Percentiles rank a stretch among this genome's conserved stretches.
Conservation (phyloP, 2,329 filamentous ascomycete genomes). For the Fusarium sp. region DNA sequence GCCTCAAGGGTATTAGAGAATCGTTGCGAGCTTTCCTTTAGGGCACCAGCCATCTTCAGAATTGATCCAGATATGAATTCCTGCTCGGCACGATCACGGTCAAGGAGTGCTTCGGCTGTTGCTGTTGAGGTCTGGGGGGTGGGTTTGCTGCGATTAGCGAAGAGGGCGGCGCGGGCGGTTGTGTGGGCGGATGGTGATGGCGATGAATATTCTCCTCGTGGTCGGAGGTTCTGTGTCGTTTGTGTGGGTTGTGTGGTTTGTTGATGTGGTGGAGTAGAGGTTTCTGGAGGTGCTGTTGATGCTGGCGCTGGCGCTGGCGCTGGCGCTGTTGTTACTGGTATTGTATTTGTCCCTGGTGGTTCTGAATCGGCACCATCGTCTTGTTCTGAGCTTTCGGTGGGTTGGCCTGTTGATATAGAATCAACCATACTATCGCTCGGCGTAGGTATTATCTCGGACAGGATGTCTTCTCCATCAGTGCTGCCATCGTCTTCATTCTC, state of each 20-base stretch:
- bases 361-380: conserved; percentile 57
- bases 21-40: conserved; percentile 80
- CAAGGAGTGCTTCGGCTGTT: conserved; percentile 78
- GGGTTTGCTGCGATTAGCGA: conserved; percentile 57
- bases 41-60: conserved; percentile 80
- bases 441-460: conserved; percentile 67
- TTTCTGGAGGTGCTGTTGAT: conserved; percentile 24
- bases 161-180: conserved; percentile 60
- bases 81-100: conserved; percentile 84
- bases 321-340: conserved; percentile 18
- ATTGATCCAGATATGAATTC: conserved; percentile 85
- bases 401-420: conserved; percentile 52
- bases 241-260: conserved; percentile 47
- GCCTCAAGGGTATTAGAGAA: conserved; percentile 79
- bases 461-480: conserved; percentile 69
- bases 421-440: conserved; percentile 65
- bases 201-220: conserved; percentile 48
- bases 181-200: conserved; percentile 48
- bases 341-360: conserved; percentile 59
- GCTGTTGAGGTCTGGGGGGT: conserved; percentile 59
- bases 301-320: conserved; percentile 23
- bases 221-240: conserved; percentile 54
- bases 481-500: conserved; percentile 57
- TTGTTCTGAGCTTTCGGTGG: conserved; percentile 38
- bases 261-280: conserved; percentile 24